Base-by-base conservation (phyloP, 2,329 filamentous ascomycete species). In the Aspergillus pseudonomiae region DNA sequence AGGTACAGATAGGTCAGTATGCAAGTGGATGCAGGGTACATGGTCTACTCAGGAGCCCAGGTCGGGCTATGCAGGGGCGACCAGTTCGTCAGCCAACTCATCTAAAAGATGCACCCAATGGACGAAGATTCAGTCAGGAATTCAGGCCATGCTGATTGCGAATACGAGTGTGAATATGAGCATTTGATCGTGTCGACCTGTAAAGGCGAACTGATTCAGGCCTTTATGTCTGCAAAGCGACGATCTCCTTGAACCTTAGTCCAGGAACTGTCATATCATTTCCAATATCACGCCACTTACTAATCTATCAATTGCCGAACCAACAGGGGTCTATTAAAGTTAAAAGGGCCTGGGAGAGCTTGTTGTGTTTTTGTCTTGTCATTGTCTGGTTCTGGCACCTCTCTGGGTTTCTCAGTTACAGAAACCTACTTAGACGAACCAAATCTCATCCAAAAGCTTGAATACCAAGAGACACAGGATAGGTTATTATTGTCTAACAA, bases 391-490 rank as follows among this genome's bases (percentile, higher is more conserved):
- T 41, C 16, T 19, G 16, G 16, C 6, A 41, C 14, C 16, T 39
- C 6, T 39, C 36, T 16, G 6, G 16, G 16, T 16, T 19, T 39
- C 12, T 39, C 14, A 5, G 3, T 5, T 39, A 6, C 1, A 6
- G 11, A 39, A 39, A 14, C 10, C 32, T 34, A 11, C 9, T 34
- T 34, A 4, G 3, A 39, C 3, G 11, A 6, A 19, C 14, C 36
- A 7, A 6, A 4, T n/a, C 3, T 6, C 14, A 6, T 41, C 19
- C 16, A 41, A 6, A 41, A 9, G 9, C n/a, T 0, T 1, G 16
- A 19, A 1, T 2, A 9, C 16, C 0, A n/a, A 2, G 6, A 7
- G 16, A 41, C 6, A 10, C 16, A 3, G 7, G 1, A n/a, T n/a
- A n/a, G 16, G 4, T 16, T 2, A 6, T 9, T 41, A n/a, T 1